phyloP scores from a whole-genome alignment of 2,329 filamentous ascomycete species.

The Podosphaera xanthii region DNA sequence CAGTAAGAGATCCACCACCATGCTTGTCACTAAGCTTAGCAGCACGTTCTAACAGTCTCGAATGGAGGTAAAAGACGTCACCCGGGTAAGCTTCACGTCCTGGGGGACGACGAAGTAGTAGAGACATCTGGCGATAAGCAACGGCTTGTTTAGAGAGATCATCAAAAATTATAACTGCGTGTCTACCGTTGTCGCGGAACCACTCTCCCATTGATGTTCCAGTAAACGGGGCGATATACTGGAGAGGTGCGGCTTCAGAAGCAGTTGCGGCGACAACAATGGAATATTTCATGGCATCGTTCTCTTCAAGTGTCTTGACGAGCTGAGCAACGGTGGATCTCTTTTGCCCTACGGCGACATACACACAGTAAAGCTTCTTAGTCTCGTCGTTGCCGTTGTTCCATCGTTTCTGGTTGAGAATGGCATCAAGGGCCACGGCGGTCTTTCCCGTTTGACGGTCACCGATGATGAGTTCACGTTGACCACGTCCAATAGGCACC shows the following conservation, averaged over 20 bases:
- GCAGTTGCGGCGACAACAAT: conserved; percentile 88
- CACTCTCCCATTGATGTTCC: conserved; percentile 36
- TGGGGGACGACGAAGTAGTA: conserved; percentile 88
- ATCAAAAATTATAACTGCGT: conserved; percentile 78
- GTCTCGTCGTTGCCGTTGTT: conserved; percentile 68
- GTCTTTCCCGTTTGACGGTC: conserved; percentile 99
- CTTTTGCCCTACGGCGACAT: conserved; percentile 98
- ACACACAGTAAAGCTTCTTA: conserved; percentile 99
- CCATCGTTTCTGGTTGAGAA: conserved; percentile 99
- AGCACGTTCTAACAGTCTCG: conserved; percentile 94
- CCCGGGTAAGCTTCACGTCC: conserved; percentile 99
- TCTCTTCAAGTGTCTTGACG: conserved; percentile 99
- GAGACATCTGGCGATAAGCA: conserved; percentile 96
- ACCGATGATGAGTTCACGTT: conserved; percentile 99
- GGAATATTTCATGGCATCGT: conserved; percentile 97
- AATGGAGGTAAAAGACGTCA: conserved; percentile 99
- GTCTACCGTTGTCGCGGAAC: conserved; percentile 69
- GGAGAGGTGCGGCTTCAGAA: conserved; percentile 78
- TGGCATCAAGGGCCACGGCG: conserved; percentile 90
- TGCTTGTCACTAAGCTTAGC: conserved; percentile 97
- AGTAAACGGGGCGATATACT: conserved; percentile 88
- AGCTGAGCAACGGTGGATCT: conserved; percentile 97
- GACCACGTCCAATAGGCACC: conserved; percentile 98
- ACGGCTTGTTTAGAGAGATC: conserved; percentile 97
- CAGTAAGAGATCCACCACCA: conserved; percentile 89